Conservation (phyloP, 148 eudicot genomes). For the Cornus suecica region DNA sequence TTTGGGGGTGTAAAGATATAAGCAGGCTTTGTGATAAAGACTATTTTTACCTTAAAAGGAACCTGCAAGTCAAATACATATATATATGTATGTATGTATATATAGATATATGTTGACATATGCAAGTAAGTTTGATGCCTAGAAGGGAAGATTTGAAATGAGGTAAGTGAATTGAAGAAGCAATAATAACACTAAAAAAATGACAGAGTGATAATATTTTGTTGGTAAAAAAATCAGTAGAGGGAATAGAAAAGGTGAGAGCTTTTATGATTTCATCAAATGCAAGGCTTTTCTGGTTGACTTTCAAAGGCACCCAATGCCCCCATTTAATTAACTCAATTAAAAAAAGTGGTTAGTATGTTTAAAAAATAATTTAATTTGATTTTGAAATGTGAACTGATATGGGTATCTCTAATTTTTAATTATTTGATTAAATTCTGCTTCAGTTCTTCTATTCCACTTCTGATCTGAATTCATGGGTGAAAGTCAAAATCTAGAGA, state of each 20-base stretch:
- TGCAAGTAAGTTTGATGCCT: slow-evolving; percentile 24
- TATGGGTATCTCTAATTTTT: neutral
- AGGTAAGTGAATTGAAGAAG: slow-evolving; percentile 12
- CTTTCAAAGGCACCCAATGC: slow-evolving; percentile 17
- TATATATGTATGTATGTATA: too few relatives aligned
- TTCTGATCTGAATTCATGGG: slow-evolving; percentile 15
- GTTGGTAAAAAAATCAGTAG: neutral
- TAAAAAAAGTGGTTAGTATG: neutral
- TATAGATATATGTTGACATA: neutral
- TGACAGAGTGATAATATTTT: neutral
- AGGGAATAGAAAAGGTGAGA: neutral
- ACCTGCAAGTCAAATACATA: slow-evolving; percentile 28
- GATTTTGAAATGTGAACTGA: neutral
- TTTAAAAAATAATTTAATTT: neutral
- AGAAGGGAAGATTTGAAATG: slow-evolving; percentile 12
- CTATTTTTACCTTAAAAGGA: slow-evolving; percentile 16
- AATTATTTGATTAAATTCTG: slow-evolving; percentile 25
- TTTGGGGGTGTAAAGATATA: slow-evolving; percentile 12
- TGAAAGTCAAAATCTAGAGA: slow-evolving; percentile 13
- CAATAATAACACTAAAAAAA: slow-evolving; percentile 2
- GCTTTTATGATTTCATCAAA: slow-evolving; percentile 11
- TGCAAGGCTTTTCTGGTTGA: slow-evolving; percentile 28
- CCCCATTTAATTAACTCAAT: slow-evolving; percentile 29
- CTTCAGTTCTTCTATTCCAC: slow-evolving; percentile 28
- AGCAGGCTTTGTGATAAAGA: slow-evolving; percentile 14